These are phyloP conservation scores for Candida piceae DNA, from an alignment of 805 yeast genomes.

Conservation along the genomic window DNA sequence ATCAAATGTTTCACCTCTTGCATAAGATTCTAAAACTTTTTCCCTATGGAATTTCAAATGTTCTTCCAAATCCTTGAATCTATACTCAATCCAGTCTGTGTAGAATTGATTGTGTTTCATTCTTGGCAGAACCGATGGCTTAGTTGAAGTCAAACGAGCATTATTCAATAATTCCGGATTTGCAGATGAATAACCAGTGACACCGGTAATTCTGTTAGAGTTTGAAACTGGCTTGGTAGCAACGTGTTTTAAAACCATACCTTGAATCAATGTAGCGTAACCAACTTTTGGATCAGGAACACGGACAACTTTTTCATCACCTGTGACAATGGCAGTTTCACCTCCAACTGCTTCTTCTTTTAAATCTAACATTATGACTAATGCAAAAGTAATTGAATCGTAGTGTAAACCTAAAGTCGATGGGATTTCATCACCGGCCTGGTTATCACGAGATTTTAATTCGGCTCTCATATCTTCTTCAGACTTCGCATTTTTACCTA, in stretches of 20 bases:
- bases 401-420: slow-evolving; percentile 44
- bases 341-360: slow-evolving; percentile 45
- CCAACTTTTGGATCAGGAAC: slow-evolving; percentile 40
- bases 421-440: slow-evolving; percentile 34
- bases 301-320: slow-evolving; percentile 28
- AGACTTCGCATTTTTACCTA: slow-evolving; percentile 4
- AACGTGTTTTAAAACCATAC: slow-evolving; percentile 40
- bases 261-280: slow-evolving; percentile 44
- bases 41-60: slow-evolving; percentile 20
- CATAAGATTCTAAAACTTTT: slow-evolving; percentile 13
- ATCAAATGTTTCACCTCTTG: slow-evolving; percentile 23
- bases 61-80: slow-evolving; percentile 25
- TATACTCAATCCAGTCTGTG: slow-evolving; percentile 31
- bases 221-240: slow-evolving; percentile 40
- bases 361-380: slow-evolving; percentile 44
- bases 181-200: slow-evolving; percentile 26
- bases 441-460: slow-evolving; percentile 12
- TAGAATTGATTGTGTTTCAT: slow-evolving; percentile 29
- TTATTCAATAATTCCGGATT: slow-evolving; percentile 28
- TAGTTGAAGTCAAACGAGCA: slow-evolving; percentile 26
- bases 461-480: slow-evolving; percentile 14
- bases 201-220: slow-evolving; percentile 30
- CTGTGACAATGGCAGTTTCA: slow-evolving; percentile 43
- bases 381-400: slow-evolving; percentile 43
- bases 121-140: slow-evolving; percentile 31